Percentiles rank a stretch among this genome's conserved stretches.
Evolutionary conservation across 2,329 filamentous ascomycete species (phyloP).

Genomic region (Lasiodiplodia gonubiensis): DNA sequence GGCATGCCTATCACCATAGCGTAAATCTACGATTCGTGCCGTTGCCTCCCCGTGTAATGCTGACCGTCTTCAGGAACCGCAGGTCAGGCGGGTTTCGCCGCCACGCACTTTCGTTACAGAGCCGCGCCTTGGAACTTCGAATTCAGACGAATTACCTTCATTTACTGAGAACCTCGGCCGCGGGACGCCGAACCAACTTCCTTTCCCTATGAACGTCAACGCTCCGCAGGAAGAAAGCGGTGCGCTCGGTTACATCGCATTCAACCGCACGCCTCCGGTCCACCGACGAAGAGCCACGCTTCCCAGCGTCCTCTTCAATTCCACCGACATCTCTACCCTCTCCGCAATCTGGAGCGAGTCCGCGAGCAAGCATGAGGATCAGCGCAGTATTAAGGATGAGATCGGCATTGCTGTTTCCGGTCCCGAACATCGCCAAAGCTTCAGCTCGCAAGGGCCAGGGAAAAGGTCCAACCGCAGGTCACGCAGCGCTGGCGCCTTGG

Average conservation of each 20-base stretch:
- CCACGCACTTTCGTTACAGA: conserved; percentile 12
- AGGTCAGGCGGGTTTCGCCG: conserved; percentile 9
- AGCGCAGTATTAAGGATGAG: conserved; percentile 36
- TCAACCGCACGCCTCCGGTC: conserved; percentile 37
- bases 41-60: conserved; percentile 10
- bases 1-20: conserved; percentile 44
- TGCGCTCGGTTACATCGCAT: conserved; percentile 42
- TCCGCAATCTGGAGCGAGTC: conserved; percentile 35
- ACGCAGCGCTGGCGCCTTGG: conserved; percentile 46
- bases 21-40: conserved; percentile 34
- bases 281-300: conserved; percentile 44
- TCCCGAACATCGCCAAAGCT: conserved; percentile 33
- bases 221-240: conserved; percentile 36
- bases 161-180: conserved; percentile 40
- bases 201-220: conserved; percentile 50
- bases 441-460: conserved; percentile 29
- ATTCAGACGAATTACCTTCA: conserved; percentile 21
- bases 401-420: conserved; percentile 47
- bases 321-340: conserved; percentile 39
- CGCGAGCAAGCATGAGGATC: conserved; percentile 40
- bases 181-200: conserved; percentile 45
- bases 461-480: conserved; percentile 40
- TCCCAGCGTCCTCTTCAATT: conserved; percentile 38
- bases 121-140: conserved; percentile 7
- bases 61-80: conserved; percentile 21